Evolutionary conservation across 2,329 filamentous ascomycete species (phyloP), one percentile per base, ranked within the genome.

Genomic region (Herpotrichia juniperi): DNA sequence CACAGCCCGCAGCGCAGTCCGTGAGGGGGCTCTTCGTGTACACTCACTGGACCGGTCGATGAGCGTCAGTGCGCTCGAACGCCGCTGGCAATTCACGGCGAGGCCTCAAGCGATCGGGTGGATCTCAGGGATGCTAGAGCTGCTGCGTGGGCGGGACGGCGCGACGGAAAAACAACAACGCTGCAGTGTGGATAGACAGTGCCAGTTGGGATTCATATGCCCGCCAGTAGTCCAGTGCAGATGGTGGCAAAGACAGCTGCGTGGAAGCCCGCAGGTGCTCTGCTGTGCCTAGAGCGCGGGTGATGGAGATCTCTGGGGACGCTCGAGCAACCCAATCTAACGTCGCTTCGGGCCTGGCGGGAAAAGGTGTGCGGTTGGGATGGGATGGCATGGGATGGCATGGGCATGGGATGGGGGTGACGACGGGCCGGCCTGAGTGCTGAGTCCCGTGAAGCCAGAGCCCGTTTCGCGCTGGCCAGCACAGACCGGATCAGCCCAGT

Each of bases 251-350:
- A 55, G 47, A 57, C 51, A 34, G 51, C 52, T 59, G 63, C 53
- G 53, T 52, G 50, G 47, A 59, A 42, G 51, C 43, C 53, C 34
- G 37, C 37, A 40, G 31, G 42, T 26, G 14, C 30, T 40, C 26
- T 31, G 30, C 61, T 56, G 61, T 64, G 51, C 58, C 63, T 68
- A 64, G 61, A 55, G 57, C 57, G 62, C 66, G 67, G 66, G 61
- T 63, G 62, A 62, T 69, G 68, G 68, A 68, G 64, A 72, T 68
- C 57, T 63, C 65, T 67, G 65, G 66, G 67, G 66, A 58, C 49
- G 54, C 62, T 62, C 43, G 66, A 61, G 61, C 66, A 66, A 51
- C 61, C 69, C 67, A 70, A 69, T 71, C 69, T 70, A 70, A 66
- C 67, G 56, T 67, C 65, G 58, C 61, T 64, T 68, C 61, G 62